phyloP scores from a whole-genome alignment of 73 alveolate genomes.

The Stentor coeruleus region DNA sequence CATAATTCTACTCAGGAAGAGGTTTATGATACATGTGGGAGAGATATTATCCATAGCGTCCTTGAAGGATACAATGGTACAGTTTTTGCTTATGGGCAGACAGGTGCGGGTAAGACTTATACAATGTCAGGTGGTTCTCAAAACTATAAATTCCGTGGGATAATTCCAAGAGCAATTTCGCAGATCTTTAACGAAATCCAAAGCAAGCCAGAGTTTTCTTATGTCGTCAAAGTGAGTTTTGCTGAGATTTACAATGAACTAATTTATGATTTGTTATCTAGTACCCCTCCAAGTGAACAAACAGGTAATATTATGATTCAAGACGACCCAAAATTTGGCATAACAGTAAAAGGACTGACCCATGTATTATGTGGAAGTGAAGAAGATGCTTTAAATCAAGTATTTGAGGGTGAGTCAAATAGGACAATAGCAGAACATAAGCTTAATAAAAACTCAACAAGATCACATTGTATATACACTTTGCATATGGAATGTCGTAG shows the following conservation, averaged over 20 bases:
- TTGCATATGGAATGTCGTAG: slow-evolving; percentile 88
- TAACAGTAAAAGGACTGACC: slow-evolving; percentile 82
- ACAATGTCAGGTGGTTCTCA: slow-evolving; percentile 47
- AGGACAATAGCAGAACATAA: slow-evolving; percentile 93
- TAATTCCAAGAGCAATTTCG: neutral
- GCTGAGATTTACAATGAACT: neutral
- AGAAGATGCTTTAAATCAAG: slow-evolving; percentile 92
- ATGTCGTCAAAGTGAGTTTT: neutral
- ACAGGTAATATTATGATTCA: slow-evolving; percentile 37
- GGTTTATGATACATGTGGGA: neutral
- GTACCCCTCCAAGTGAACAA: neutral
- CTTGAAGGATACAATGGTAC: slow-evolving; percentile 50
- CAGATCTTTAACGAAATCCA: no score
- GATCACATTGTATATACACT: slow-evolving; percentile 98
- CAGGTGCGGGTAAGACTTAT: slow-evolving; percentile 47
- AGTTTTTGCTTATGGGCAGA: slow-evolving; percentile 57
- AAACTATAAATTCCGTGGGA: neutral
- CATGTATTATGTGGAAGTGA: slow-evolving; percentile 73
- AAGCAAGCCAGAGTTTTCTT: neutral
- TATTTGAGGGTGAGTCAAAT: slow-evolving; percentile 97
- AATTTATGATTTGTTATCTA: neutral
- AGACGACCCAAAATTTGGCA: slow-evolving; percentile 86
- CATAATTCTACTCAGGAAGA: neutral
- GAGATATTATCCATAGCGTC: no score
- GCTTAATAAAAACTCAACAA: slow-evolving; percentile 83